Base-by-base conservation (phyloP, 2,329 filamentous ascomycete genomes). In the Xylaria sp. region DNA sequence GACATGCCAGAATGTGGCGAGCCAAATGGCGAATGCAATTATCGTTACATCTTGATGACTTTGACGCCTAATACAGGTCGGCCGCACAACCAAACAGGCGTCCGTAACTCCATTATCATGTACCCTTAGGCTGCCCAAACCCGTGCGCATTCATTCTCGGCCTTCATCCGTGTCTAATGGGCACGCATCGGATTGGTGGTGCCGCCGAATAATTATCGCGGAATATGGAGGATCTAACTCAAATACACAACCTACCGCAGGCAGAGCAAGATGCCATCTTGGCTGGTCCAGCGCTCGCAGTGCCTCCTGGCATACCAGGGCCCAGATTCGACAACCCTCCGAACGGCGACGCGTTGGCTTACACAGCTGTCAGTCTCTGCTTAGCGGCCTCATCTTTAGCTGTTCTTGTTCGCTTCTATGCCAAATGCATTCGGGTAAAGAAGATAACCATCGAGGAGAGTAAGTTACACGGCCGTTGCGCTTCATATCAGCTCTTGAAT, bases 401-500 rank as follows among this genome's bases (percentile, higher is more conserved):
- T n/a, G 58, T 72, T 2, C 24, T 71, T 17, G 24, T 72, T 9
- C 66, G 72, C 9, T 58, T 57, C 12, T 74, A 71, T n/a, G 58
- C 70, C 24, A 72, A 67, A 50, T 36, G 70, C 19, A 67, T 71
- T 34, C 70, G 58, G 48, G n/a, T 68, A 14, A 72, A 67, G 68
- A 71, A 67, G 42, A 45, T 72, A n/a, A n/a, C 55, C 1, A 39
- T 74, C 6, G 72, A 73, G 64, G 74, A 75, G 39, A 72, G 73
- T 75, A 64, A 70, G 74, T 64, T 64, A 1, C 21, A 19, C 2
- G 14, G 2, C 39, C 39, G 39, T 19, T 36, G 11, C 11, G 30
- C 8, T 14, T 36, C 3, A 1, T 9, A 4, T 55, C 3, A 19
- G 3, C 12, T 21, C 4, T 19, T 36, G 3, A 34, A 11, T 36